Evolutionary conservation across 1,284 basidiomycete genomes (phyloP).

Genomic region (Rhodofomes roseus): DNA sequence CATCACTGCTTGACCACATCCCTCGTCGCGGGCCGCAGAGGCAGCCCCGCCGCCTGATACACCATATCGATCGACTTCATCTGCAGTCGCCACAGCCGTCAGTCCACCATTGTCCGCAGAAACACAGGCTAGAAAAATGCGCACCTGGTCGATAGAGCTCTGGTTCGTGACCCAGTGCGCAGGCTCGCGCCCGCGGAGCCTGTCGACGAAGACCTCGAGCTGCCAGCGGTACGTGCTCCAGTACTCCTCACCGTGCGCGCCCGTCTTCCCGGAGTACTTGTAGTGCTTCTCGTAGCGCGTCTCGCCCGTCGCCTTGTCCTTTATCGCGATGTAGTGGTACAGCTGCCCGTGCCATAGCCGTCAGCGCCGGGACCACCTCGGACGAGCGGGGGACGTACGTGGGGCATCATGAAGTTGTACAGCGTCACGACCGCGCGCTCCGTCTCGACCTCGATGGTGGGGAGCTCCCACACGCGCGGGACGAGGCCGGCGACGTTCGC

Average conservation of each 20-base stretch:
- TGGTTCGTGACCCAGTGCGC: neutral
- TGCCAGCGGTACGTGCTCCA: neutral
- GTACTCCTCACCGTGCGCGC: neutral
- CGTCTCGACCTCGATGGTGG: conserved; percentile 18
- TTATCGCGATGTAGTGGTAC: conserved; percentile 19
- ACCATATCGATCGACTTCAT: neutral
- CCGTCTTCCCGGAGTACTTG: neutral
- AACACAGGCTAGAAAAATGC: neutral
- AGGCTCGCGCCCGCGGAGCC: neutral
- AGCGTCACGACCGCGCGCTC: conserved; percentile 13
- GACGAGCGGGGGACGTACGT: neutral
- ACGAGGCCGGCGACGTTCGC: conserved; percentile 11
- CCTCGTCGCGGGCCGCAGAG: neutral
- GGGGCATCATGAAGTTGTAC: conserved; percentile 19
- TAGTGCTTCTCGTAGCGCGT: conserved; percentile 19
- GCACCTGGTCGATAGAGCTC: neutral
- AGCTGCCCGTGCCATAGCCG: conserved; percentile 8
- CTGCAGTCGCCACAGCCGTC: neutral
- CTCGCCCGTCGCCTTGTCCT: conserved; percentile 17
- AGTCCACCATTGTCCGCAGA: neutral
- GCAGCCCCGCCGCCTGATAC: neutral
- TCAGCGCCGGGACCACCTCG: neutral
- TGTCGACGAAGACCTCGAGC: neutral
- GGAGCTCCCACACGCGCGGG: conserved; percentile 16
- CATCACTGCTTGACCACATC: neutral